A percentile compares a stretch with the other conserved stretches of the same genome.
Evolutionary conservation across 805 yeast genomes (phyloP).

Genomic region (Metschnikowia continentalis): DNA sequence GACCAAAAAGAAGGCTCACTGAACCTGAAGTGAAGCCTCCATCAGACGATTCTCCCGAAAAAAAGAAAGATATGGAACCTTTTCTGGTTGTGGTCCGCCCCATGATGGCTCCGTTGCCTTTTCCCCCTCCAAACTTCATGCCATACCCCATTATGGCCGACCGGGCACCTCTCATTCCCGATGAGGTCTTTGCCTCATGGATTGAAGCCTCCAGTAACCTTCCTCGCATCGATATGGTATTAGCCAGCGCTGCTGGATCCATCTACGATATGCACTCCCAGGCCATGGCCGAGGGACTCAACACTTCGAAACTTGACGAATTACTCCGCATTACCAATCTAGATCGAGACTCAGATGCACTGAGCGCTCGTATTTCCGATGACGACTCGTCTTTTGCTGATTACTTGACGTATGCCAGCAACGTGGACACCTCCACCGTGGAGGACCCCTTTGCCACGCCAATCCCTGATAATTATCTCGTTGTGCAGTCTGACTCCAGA

Average conservation of each 20-base stretch:
- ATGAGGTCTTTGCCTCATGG: constrained; percentile 33
- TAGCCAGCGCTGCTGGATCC: constrained; percentile 45
- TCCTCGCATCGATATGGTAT: constrained; percentile 42
- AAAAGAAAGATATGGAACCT: neutral
- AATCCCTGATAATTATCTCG: neutral
- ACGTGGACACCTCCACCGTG: constrained; percentile 22
- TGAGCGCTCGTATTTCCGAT: neutral
- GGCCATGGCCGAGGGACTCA: constrained; percentile 32
- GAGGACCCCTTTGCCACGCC: constrained; percentile 17
- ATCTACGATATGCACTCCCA: constrained; percentile 33
- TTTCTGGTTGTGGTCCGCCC: constrained; percentile 1
- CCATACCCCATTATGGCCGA: constrained; percentile 40
- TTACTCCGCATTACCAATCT: constrained; percentile 7
- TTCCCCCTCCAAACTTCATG: constrained; percentile 44
- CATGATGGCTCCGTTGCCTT: constrained; percentile 39
- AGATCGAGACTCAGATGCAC: neutral
- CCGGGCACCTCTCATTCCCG: constrained; percentile 30
- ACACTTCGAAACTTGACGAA: constrained; percentile 18
- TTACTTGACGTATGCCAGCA: constrained; percentile 23
- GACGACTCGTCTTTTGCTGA: constrained; percentile 13
- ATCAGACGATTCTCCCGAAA: neutral
- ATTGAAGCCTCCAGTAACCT: constrained; percentile 33
- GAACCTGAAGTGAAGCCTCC: neutral
- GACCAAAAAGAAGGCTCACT: neutral
- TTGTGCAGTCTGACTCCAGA: constrained; percentile 4